Evolutionary conservation across 768 basidiomycete species (phyloP).

Genomic region (Mycena indigotica): DNA sequence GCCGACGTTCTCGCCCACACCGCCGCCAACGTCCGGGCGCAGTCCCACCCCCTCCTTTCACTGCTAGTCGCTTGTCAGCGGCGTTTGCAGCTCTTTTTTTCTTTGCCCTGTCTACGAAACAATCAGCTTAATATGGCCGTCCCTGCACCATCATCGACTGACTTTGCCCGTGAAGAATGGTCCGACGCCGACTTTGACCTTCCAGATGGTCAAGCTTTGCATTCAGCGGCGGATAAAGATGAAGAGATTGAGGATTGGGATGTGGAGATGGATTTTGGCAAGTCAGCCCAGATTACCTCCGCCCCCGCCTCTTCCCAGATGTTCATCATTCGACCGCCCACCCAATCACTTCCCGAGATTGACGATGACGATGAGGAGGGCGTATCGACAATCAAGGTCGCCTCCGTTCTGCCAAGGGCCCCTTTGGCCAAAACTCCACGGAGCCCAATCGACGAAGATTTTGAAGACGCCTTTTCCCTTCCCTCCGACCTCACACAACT

Average conservation of each 20-base stretch:
- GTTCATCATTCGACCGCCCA: constrained; percentile 67
- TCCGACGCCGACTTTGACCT: constrained; percentile 86
- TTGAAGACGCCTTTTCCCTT: constrained; percentile 81
- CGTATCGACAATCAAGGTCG: constrained; percentile 80
- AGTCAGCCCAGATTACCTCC: constrained; percentile 49
- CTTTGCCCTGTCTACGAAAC: constrained; percentile 24
- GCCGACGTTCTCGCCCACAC: constrained; percentile 10
- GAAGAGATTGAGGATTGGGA: constrained; percentile 80
- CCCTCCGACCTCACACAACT: constrained; percentile 80
- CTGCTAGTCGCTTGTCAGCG: background rate
- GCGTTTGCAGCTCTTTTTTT: constrained; percentile 6
- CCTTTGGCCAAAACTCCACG: constrained; percentile 34
- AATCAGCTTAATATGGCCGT: constrained; percentile 50
- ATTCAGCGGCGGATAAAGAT: constrained; percentile 66
- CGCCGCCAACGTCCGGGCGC: background rate
- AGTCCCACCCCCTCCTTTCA: background rate
- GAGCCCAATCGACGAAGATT: constrained; percentile 67
- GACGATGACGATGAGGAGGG: constrained; percentile 66
- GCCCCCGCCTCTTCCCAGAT: constrained; percentile 40
- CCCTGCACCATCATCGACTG: constrained; percentile 56
- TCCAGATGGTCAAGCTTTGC: constrained; percentile 71
- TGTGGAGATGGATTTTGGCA: constrained; percentile 68
- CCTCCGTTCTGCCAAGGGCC: constrained; percentile 46
- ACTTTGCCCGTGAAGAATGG: constrained; percentile 70
- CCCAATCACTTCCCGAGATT: constrained; percentile 46